A percentile compares a stretch with the other conserved stretches of the same genome.
Conservation (phyloP, 1,284 basidiomycete species). For the Puccinia brachypodii region DNA sequence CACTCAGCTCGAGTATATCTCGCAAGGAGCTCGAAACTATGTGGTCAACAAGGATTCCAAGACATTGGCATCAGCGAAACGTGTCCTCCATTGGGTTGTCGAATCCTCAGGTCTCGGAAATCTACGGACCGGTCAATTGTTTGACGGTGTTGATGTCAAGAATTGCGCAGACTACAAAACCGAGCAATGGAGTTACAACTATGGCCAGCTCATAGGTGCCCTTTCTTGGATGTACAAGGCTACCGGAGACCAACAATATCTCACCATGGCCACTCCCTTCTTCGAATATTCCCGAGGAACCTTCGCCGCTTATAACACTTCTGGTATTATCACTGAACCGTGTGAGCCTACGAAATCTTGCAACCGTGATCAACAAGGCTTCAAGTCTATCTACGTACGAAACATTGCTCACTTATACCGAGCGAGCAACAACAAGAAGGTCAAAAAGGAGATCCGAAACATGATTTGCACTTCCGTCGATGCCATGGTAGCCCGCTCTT, state of each 20-base stretch:
- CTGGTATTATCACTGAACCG: slow-evolving; percentile 39
- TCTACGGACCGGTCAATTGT: slow-evolving; percentile 2
- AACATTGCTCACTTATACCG: slow-evolving; percentile 40
- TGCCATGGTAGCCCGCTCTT: slow-evolving; percentile 34
- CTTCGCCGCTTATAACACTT: slow-evolving; percentile 21
- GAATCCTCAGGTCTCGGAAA: slow-evolving; percentile 22
- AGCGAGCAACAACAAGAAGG: background rate
- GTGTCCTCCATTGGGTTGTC: slow-evolving; percentile 14
- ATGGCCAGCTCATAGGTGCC: slow-evolving; percentile 33
- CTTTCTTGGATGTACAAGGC: slow-evolving; percentile 39
- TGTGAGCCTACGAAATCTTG: slow-evolving; percentile 30
- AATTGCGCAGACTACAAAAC: background rate
- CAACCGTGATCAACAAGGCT: slow-evolving; percentile 49
- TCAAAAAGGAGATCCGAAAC: slow-evolving; percentile 12
- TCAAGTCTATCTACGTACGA: slow-evolving; percentile 43
- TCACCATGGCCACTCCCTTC: slow-evolving; percentile 21
- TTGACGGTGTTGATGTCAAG: slow-evolving; percentile 14
- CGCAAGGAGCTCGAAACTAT: slow-evolving; percentile 42
- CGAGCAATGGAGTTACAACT: slow-evolving; percentile 37
- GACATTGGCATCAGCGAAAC: slow-evolving; percentile 5
- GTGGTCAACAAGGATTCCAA: slow-evolving; percentile 10
- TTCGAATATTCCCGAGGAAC: slow-evolving; percentile 1
- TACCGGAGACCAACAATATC: slow-evolving; percentile 29
- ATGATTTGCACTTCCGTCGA: slow-evolving; percentile 28
- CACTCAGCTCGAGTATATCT: slow-evolving; percentile 41